Evolutionary conservation across 192 early-diverging fungal genomes (phyloP), one percentile per base, ranked within the genome.

Genomic region (Coemansia asiatica): DNA sequence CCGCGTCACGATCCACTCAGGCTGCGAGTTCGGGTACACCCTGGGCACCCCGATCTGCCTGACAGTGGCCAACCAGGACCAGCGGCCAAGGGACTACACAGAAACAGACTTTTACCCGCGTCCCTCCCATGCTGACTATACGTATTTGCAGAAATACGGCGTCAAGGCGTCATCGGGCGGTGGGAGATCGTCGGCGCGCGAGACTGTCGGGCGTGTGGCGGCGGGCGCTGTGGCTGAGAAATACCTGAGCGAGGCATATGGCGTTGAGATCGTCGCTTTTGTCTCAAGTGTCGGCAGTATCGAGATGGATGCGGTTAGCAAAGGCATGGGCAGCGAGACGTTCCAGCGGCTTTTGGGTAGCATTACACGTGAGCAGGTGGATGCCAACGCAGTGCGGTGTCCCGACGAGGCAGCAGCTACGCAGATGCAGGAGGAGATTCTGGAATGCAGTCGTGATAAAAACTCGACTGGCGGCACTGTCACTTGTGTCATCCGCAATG

Each of bases 141-240:
- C 97, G 18, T 98, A 98, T 65, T 68, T 98, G 68, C 74, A 92
- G 69, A 98, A 98, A 74, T 98, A 98, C 69, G 91, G 92, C 61
- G 73, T 98, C 61, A 98, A 98, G 85, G 95, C 95, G 26, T 92
- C 89, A 6, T 90, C 87, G 25, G 97, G 97, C 51, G 97, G 97
- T 35, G 97, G 97, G 29, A 85, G 97, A 44, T 89, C 94, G 10
- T 92, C 90, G 63, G 97, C 97, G 15, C 87, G 97, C 40, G 97
- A 98, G 79, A 97, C 97, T 4, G 95, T 98, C 68, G 95, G 95
- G 4, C 88, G 97, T 36, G 95, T 98, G 18, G 95, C 97, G 7
- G 94, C 93, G 12, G 92, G 95, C 49, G 95, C 92, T n/a, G 87
- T 98, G 49, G 97, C 97, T n/a, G 95, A 98, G 86, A 96, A 98